Evolutionary conservation across 2,329 filamentous ascomycete species (phyloP).

Genomic region (Paramyrothecium roridum): DNA sequence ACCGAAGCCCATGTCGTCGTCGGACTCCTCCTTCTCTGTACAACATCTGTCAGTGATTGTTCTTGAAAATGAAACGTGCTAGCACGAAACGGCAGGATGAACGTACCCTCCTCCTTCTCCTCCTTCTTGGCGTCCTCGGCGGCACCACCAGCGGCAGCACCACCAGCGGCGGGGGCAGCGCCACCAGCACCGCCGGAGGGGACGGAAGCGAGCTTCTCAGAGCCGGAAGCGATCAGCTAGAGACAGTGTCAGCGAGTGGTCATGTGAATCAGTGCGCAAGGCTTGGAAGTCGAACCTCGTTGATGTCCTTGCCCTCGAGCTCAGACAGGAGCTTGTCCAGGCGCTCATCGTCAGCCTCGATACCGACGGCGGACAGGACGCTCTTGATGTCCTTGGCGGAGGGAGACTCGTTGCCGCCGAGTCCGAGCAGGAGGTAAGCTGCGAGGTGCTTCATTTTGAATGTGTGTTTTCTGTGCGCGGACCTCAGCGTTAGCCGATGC

Average conservation of each 20-base stretch:
- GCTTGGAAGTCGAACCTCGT: constrained; percentile 64
- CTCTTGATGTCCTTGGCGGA: constrained; percentile 81
- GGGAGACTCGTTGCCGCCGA: constrained; percentile 88
- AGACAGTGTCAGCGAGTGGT: constrained; percentile 12
- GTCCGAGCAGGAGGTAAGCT: constrained; percentile 94
- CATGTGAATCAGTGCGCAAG: neutral
- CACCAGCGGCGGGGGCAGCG: constrained; percentile 54
- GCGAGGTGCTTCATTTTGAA: constrained; percentile 99
- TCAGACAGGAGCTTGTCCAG: constrained; percentile 84
- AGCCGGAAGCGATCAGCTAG: constrained; percentile 88
- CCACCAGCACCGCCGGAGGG: constrained; percentile 84
- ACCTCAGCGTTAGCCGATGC: constrained; percentile 13
- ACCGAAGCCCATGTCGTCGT: constrained; percentile 76
- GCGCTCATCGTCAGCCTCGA: constrained; percentile 88
- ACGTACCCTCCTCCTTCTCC: constrained; percentile 83
- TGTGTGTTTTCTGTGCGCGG: constrained; percentile 27
- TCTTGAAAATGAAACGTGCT: too few relatives aligned
- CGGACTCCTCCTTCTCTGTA: constrained; percentile 57
- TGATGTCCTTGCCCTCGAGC: constrained; percentile 89
- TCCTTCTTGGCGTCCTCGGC: constrained; percentile 73
- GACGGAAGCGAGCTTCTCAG: constrained; percentile 93
- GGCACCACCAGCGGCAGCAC: constrained; percentile 64
- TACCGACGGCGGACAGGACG: constrained; percentile 90
- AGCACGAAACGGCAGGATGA: too few relatives aligned
- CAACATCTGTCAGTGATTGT: too few relatives aligned